Base-by-base conservation (phyloP, 2,329 filamentous ascomycete species). In the Exserohilum turcica region DNA sequence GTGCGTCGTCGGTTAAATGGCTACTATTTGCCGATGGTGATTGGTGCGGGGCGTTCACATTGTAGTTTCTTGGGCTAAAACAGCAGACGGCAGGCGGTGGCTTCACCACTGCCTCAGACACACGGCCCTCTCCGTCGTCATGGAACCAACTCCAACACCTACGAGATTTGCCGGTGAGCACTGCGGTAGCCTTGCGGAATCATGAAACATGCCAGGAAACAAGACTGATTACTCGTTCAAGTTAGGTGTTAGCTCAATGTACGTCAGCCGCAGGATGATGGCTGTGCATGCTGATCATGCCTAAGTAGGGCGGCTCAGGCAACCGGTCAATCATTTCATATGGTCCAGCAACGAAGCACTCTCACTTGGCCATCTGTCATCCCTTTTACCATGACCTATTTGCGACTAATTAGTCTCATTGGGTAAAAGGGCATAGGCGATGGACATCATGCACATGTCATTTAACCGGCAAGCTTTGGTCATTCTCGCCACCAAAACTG, bases 331-430 rank as follows among this genome's bases (percentile, higher is more conserved):
- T n/a, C n/a, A n/a, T n/a, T n/a, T n/a, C n/a, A n/a, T n/a, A n/a
- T n/a, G n/a, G n/a, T n/a, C n/a, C 59, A 52, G 49, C 35, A 54
- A 60, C 52, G 53, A 45, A 49, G 52, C 48, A 19, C 43, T 18
- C 45, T 35, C 29, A 40, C 45, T 44, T 37, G 21, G 16, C 27
- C 37, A 9, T 42, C 43, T n/a, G 15, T 21, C 33, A 29, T 45
- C 48, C 19, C 27, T 9, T 39, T 18, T 28, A 38, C 42, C 42
- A 39, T 29, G 7, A 24, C 19, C 15, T 10, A 16, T 29, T 38
- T 6, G n/a, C 38, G 18, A 6, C 5, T 4, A 40, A 43, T 32
- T 21, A 32, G 36, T 6, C 6, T 19, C 2, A 12, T 19, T 35
- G 44, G 38, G 31, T 42, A 33, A 43, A 44, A 12, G 47, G 35